Percentiles rank a stretch among this genome's conserved stretches.
phyloP scores from a whole-genome alignment of 2,329 filamentous ascomycete genomes.

The Diaporthe vexans region DNA sequence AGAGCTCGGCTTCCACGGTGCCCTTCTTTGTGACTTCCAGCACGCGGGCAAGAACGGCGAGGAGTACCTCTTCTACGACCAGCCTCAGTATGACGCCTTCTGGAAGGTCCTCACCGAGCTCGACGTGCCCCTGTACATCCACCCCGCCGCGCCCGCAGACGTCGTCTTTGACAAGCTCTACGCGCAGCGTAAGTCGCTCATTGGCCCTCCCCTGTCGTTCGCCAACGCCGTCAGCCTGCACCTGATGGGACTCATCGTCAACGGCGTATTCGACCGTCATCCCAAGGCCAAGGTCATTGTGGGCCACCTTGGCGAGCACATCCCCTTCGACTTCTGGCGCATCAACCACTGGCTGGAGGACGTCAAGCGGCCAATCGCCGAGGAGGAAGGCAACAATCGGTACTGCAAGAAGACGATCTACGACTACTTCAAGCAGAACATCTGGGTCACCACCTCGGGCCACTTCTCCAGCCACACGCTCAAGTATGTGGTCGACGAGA shows the following conservation, averaged over 20 bases:
- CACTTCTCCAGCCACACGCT: conserved; percentile 68
- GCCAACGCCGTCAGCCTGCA: conserved; percentile 72
- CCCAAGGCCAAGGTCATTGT: conserved; percentile 61
- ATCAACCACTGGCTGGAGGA: conserved; percentile 70
- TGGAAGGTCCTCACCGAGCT: conserved; percentile 71
- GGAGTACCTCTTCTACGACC: conserved; percentile 75
- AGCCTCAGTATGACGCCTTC: conserved; percentile 71
- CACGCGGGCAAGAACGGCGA: conserved; percentile 70
- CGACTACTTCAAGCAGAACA: conserved; percentile 67
- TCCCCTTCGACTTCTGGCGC: conserved; percentile 64
- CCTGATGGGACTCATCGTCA: conserved; percentile 64
- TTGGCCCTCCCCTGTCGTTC: conserved; percentile 72
- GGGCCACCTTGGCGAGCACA: conserved; percentile 63
- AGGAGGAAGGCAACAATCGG: conserved; percentile 64
- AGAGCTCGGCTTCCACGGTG: conserved; percentile 73
- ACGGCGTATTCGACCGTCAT: conserved; percentile 64
- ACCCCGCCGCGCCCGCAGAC: conserved; percentile 71
- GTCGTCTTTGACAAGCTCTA: conserved; percentile 52
- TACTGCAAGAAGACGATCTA: conserved; percentile 63
- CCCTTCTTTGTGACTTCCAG: conserved; percentile 74
- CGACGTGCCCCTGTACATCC: conserved; percentile 75
- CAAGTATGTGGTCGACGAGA: conserved; percentile 62
- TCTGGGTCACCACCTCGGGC: conserved; percentile 70
- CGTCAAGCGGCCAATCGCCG: conserved; percentile 38
- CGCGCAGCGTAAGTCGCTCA: conserved; percentile 70